Conservation (phyloP, 768 basidiomycete species). For the Podaxis sp. region DNA sequence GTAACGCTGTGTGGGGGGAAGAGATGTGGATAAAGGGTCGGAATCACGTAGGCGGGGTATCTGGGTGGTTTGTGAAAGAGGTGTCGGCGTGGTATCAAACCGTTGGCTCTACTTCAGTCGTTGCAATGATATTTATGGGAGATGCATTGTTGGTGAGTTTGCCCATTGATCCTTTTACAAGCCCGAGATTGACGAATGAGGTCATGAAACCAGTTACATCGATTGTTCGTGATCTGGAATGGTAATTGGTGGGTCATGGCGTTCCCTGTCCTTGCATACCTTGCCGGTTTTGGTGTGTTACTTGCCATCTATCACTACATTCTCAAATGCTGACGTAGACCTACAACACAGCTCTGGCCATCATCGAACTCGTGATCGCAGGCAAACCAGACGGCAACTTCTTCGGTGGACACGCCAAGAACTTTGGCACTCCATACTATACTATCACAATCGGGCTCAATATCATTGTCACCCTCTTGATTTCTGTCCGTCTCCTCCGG, state of each 20-base stretch:
- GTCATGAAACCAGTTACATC: slow-evolving; percentile 23
- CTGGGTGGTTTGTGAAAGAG: slow-evolving; percentile 24
- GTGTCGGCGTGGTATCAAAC: slow-evolving; percentile 31
- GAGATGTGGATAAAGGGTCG: slow-evolving; percentile 31
- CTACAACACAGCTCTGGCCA: slow-evolving; percentile 31
- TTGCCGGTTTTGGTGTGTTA: slow-evolving; percentile 27
- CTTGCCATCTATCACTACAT: not conserved
- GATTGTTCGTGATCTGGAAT: slow-evolving; percentile 28
- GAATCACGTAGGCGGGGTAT: slow-evolving; percentile 24
- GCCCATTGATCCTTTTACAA: not conserved
- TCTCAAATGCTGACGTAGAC: not conserved
- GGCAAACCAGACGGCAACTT: slow-evolving; percentile 37
- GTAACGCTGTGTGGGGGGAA: slow-evolving; percentile 30
- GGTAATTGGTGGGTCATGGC: slow-evolving; percentile 23
- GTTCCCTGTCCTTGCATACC: slow-evolving; percentile 24
- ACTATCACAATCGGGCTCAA: slow-evolving; percentile 39
- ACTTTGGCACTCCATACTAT: slow-evolving; percentile 40
- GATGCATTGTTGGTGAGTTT: slow-evolving; percentile 28
- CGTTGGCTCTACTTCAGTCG: slow-evolving; percentile 24
- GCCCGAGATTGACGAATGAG: not conserved
- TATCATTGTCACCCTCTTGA: slow-evolving; percentile 36
- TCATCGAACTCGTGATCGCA: slow-evolving; percentile 36
- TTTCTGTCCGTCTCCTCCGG: slow-evolving; percentile 34
- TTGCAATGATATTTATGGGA: slow-evolving; percentile 29
- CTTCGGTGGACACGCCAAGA: slow-evolving; percentile 33